Evolutionary conservation across 331 rosid species (phyloP).

Genomic region (Acacia pycnantha): DNA sequence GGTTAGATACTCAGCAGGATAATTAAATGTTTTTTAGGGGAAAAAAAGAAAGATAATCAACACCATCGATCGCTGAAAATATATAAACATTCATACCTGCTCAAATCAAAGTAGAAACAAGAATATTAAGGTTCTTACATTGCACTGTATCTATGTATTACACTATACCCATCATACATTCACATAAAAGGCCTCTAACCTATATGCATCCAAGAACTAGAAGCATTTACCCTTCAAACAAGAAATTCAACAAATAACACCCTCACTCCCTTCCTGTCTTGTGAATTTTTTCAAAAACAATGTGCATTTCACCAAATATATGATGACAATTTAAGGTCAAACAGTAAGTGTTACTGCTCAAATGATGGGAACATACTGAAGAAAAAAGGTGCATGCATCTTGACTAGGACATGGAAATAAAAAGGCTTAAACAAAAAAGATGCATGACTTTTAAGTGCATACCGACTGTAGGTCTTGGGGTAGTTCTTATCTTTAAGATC

Average conservation of each 20-base stretch:
- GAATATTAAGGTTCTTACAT: background rate
- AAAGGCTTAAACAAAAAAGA: background rate
- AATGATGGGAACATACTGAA: background rate
- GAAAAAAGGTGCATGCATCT: background rate
- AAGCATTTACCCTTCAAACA: background rate
- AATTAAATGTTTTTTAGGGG: background rate
- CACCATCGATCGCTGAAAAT: background rate
- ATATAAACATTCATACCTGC: background rate
- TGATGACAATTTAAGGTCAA: background rate
- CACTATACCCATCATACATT: background rate
- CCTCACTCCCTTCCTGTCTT: background rate
- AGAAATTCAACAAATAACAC: background rate
- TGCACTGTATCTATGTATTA: background rate
- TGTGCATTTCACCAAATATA: constrained; percentile 13
- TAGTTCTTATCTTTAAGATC: constrained; percentile 77
- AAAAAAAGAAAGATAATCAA: background rate
- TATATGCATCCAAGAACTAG: background rate
- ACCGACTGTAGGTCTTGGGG: constrained; percentile 47
- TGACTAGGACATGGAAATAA: background rate
- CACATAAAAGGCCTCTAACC: background rate
- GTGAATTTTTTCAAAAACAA: background rate
- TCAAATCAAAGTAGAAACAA: background rate
- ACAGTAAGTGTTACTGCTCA: background rate
- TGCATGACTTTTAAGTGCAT: constrained; percentile 15
- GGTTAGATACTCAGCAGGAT: background rate